phyloP scores from a whole-genome alignment of 352 stramenopile species.

The Phytophthora quininea region DNA sequence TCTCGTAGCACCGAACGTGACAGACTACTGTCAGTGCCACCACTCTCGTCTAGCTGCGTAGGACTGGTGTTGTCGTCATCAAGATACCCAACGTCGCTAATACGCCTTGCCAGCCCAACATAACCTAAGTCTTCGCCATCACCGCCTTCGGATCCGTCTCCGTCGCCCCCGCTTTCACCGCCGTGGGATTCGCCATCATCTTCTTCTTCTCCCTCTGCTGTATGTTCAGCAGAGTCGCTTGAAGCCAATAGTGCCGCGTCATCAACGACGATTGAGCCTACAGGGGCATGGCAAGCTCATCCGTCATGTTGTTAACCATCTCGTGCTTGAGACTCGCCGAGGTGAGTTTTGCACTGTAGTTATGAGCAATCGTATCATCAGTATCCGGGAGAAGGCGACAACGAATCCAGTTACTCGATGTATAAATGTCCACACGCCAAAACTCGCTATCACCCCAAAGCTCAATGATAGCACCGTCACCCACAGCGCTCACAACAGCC shows the following conservation, averaged over 20 bases:
- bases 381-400: conserved; percentile 83
- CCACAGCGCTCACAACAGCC: conserved; percentile 23
- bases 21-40: conserved; percentile 9
- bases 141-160: conserved; percentile 31
- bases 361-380: conserved; percentile 65
- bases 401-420: conserved; percentile 88
- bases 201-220: conserved; percentile 56
- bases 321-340: conserved; percentile 38
- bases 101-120: conserved; percentile 35
- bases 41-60: conserved; percentile 22
- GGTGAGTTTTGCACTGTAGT: conserved; percentile 39
- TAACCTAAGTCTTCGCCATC: conserved; percentile 37
- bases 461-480: conserved; percentile 37
- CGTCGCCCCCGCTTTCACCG: conserved; percentile 36
- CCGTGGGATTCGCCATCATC: conserved; percentile 35
- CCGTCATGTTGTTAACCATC: conserved; percentile 40
- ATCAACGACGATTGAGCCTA: conserved; percentile 48
- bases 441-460: conserved; percentile 70
- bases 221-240: conserved; percentile 27
- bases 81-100: conserved; percentile 45
- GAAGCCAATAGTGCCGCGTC: conserved; percentile 26
- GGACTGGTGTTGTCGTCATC: conserved; percentile 35
- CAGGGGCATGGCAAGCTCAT: conserved; percentile 42
- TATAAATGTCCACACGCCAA: conserved; percentile 84
- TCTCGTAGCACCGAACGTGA: conserved; percentile 39